phyloP scores from a whole-genome alignment of 2,329 filamentous ascomycete genomes.

The Fusarium xylarioides region DNA sequence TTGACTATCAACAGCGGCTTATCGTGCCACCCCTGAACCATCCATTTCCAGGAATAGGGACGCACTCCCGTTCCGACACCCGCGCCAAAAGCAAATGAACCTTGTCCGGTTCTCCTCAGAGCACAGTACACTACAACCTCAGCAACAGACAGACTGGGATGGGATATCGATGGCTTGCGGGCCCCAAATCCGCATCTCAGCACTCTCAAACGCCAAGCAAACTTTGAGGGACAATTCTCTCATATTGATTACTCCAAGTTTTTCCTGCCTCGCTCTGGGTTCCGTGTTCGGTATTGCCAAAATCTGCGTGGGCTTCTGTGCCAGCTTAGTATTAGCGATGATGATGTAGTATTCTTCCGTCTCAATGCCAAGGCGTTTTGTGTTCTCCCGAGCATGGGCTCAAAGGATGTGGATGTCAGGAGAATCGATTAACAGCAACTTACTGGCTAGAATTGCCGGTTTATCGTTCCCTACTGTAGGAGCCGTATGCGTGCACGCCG shows the following conservation, averaged over 20 bases:
- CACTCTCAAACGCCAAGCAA: slow-evolving; percentile 17
- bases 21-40: slow-evolving; percentile 21
- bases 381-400: slow-evolving; percentile 9
- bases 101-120: slow-evolving; percentile 4
- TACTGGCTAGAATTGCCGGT: slow-evolving; percentile 25
- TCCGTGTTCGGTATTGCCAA: neutral
- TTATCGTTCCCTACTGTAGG: slow-evolving; percentile 26
- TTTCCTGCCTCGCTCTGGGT: slow-evolving; percentile 2
- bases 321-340: neutral
- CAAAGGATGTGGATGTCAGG: neutral
- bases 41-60: slow-evolving; percentile 11
- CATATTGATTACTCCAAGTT: neutral
- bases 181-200: slow-evolving; percentile 23
- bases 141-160: slow-evolving; percentile 3
- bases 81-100: slow-evolving; percentile 30
- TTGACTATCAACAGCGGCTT: slow-evolving; percentile 17
- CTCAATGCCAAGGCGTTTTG: slow-evolving; percentile 9
- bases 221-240: slow-evolving; percentile 8
- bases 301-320: neutral
- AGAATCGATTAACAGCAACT: neutral
- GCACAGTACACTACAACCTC: slow-evolving; percentile 16
- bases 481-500: slow-evolving; percentile 15
- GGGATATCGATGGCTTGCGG: slow-evolving; percentile 4
- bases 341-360: neutral
- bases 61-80: slow-evolving; percentile 23